These are phyloP conservation scores for Breviolum minutum DNA, from an alignment of 73 alveolate species.

Conservation along the genomic window DNA sequence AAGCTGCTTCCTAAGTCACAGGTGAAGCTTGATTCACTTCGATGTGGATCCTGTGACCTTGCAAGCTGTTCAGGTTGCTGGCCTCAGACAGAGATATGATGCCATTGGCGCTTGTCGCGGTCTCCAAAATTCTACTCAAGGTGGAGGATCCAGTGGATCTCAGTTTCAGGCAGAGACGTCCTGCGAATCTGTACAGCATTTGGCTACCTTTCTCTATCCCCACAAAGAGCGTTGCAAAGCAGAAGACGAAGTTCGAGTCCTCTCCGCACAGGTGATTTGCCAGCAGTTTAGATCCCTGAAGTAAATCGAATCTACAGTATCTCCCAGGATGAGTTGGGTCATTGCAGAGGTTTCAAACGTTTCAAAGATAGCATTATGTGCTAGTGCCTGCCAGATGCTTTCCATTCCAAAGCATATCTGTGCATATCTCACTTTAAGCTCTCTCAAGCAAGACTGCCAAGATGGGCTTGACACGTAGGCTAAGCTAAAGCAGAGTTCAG, in stretches of 20 bases:
- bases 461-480: neutral
- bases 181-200: constrained; percentile 14
- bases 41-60: neutral
- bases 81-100: neutral
- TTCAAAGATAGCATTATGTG: too few species aligned
- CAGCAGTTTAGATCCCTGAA: too few species aligned
- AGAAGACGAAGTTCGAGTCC: constrained; percentile 71
- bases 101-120: neutral
- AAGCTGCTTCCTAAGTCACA: neutral
- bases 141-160: neutral
- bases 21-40: too few species aligned
- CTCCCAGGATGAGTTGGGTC: too few species aligned
- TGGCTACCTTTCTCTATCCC: constrained; percentile 45
- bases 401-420: too few species aligned
- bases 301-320: too few species aligned
- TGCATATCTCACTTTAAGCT: too few species aligned
- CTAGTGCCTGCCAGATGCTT: too few species aligned
- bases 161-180: neutral
- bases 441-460: too few species aligned
- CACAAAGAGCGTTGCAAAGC: constrained; percentile 22
- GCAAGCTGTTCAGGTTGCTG: constrained; percentile 17
- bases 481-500: neutral
- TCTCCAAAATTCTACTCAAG: neutral
- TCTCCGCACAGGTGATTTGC: constrained; percentile 37
- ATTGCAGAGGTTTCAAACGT: too few species aligned